Evolutionary conservation across 2,329 filamentous ascomycete species (phyloP), one percentile per base, ranked within the genome.

Genomic region (Talaromyces sp.): DNA sequence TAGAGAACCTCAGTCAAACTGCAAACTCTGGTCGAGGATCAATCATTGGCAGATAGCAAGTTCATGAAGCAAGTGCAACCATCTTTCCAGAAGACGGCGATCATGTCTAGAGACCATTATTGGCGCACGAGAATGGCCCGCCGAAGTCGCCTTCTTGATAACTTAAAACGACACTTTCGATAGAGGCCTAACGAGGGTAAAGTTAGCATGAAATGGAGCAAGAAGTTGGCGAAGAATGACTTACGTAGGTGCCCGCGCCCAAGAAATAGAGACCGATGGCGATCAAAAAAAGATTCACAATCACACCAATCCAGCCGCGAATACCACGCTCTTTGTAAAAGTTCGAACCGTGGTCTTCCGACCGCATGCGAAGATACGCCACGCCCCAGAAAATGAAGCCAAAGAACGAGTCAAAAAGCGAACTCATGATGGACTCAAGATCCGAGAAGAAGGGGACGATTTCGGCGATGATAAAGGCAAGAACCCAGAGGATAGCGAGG

Each of bases 381-480:
- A 77, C 73, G 16, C 78, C 79, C 79, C 79, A 97, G 81, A 96
- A 97, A 72, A 96, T 96, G 81, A 96, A 97, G 25, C 93, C 93
- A 70, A 81, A 81, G 68, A 81, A 80, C 0, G 90, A 93, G 77
- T 96, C 92, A 72, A 96, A 96, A 1, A 96, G 84, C 3, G 91
- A 91, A 63, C 80, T 82, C 80, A 82, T 82, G 58, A 82, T 77
- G 4, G 79, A 79, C 16, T 84, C 76, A 67, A 84, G 80, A 65
- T 92, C 92, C 8, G 87, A 89, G 79, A 97, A 96, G 83, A 96
- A 96, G 0, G 92, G 92, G 70, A 97, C 96, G 52, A 96, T 88
- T 74, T 96, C 90, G 1, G 93, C 90, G 69, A 97, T 93, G 72
- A 96, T 86, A 75, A 96, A 96, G 6, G 92, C 92, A n/a, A 89